Evolutionary conservation across 78 protist genomes (phyloP), one percentile per base, ranked within the genome.

Genomic region (Dictyostelium purpureum): DNA sequence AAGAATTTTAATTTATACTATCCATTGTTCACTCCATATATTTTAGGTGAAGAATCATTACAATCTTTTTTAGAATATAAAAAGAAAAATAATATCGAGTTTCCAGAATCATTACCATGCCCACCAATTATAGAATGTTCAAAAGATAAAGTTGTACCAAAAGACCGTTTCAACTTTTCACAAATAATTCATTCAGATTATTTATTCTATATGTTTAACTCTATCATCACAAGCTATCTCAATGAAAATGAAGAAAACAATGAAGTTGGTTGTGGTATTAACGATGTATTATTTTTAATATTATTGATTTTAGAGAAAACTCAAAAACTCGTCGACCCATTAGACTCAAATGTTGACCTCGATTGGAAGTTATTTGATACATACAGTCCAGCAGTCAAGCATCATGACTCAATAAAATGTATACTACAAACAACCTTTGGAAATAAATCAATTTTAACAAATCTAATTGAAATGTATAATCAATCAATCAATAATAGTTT

Each of bases 181-280:
- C 52, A 40, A 47, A 40, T 85, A 9, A 45, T 85, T 5, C 66
- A 85, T 70, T 74, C 80, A 12, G 92, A 85, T 61, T 61, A 56
- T 35, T 16, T 73, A 31, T 76, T 59, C 9, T 73, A 71, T 24
- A 73, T 47, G 51, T 33, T 42, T 11, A 77, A 67, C 9, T n/a
- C 31, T 31, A 66, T 85, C 6, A n/a, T 85, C 6, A 4, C 38
- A 14, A 11, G 26, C 7, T 73, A 59, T 49, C 11, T 45, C 5
- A n/a, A n/a, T n/a, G 26, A 59, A n/a, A 31, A 56, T 43, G 66
- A 43, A 28, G 63, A 51, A 16, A 70, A 35, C 2, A 49, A 65
- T 28, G 92, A 85, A 24, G 54, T 85, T 19, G 59, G 52, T 31
- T 85, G 35, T 61, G 80, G 81, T 40, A 66, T 85, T 45, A 85